Conservation (phyloP, 805 yeast species). For the Wickerhamomyces silvicola region DNA sequence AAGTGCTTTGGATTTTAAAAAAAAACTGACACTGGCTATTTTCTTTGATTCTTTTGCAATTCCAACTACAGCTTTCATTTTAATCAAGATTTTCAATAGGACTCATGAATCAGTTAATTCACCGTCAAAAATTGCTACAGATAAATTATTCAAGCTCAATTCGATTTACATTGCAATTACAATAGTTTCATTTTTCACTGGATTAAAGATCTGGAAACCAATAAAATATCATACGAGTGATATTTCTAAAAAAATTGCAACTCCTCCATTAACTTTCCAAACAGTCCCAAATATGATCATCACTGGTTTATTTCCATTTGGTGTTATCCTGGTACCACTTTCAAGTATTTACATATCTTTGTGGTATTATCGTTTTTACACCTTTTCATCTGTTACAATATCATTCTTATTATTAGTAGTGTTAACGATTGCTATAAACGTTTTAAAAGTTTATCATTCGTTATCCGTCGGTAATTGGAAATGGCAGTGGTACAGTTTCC, state of each 20-base stretch:
- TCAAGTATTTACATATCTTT: slow-evolving; percentile 21
- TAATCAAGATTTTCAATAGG: slow-evolving; percentile 9
- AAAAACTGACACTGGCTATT: slow-evolving; percentile 2
- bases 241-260: slow-evolving; percentile 18
- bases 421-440: slow-evolving; percentile 13
- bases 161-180: slow-evolving; percentile 10
- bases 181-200: slow-evolving; percentile 7
- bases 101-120: slow-evolving; percentile 20
- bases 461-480: slow-evolving; percentile 24
- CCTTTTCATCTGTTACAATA: slow-evolving; percentile 12
- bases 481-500: slow-evolving; percentile 24
- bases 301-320: slow-evolving; percentile 25
- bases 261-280: slow-evolving; percentile 20
- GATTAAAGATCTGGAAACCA: slow-evolving; percentile 9
- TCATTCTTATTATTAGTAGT: slow-evolving; percentile 13
- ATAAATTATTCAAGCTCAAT: slow-evolving; percentile 1
- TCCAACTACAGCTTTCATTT: slow-evolving; percentile 11
- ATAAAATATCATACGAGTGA: slow-evolving; percentile 9
- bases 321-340: slow-evolving; percentile 20
- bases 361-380: slow-evolving; percentile 23
- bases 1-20: slow-evolving; percentile 1
- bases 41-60: slow-evolving; percentile 15
- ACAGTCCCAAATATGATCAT: slow-evolving; percentile 21
- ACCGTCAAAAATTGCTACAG: slow-evolving; percentile 13
- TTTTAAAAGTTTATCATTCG: slow-evolving; percentile 18